Percentiles rank a stretch among this genome's conserved stretches.
These are phyloP conservation scores for Cercospora sesami DNA, from an alignment of 2,329 filamentous ascomycete species.

Conservation along the genomic window DNA sequence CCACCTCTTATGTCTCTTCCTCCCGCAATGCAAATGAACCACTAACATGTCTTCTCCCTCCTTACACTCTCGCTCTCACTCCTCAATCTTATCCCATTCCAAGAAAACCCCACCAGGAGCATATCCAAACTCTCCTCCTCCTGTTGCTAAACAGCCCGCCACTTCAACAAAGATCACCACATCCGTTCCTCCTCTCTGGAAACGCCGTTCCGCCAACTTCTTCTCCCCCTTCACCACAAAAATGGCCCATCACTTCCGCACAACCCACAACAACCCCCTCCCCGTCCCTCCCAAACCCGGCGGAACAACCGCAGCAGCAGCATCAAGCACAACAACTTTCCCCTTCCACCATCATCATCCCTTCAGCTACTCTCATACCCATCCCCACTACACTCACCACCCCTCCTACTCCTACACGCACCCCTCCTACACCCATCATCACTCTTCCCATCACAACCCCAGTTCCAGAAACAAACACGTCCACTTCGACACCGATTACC, in stretches of 20 bases:
- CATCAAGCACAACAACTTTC: slow-evolving; percentile 4
- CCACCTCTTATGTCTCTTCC: slow-evolving; percentile 1
- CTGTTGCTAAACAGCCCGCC: not conserved
- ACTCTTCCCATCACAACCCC: too few species aligned
- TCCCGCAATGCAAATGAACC: not conserved
- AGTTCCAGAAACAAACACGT: slow-evolving; percentile 21
- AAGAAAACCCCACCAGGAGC: not conserved
- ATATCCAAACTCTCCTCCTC: not conserved
- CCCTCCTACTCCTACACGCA: not conserved
- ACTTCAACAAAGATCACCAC: not conserved
- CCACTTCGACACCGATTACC: slow-evolving; percentile 33
- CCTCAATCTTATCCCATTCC: not conserved
- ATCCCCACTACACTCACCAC: not conserved
- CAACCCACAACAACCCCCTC: slow-evolving; percentile 8
- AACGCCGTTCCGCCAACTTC: not conserved
- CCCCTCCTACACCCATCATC: not conserved
- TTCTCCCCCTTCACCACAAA: not conserved
- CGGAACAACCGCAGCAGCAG: not conserved
- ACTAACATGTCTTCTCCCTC: not conserved
- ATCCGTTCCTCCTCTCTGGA: not conserved
- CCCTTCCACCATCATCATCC: not conserved
- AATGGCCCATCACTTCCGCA: slow-evolving; percentile 10
- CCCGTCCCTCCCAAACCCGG: not conserved
- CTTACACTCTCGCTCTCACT: not conserved
- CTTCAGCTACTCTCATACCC: not conserved